These are phyloP conservation scores for Russula sp. DNA, from an alignment of 768 basidiomycete genomes.

Conservation along the genomic window DNA sequence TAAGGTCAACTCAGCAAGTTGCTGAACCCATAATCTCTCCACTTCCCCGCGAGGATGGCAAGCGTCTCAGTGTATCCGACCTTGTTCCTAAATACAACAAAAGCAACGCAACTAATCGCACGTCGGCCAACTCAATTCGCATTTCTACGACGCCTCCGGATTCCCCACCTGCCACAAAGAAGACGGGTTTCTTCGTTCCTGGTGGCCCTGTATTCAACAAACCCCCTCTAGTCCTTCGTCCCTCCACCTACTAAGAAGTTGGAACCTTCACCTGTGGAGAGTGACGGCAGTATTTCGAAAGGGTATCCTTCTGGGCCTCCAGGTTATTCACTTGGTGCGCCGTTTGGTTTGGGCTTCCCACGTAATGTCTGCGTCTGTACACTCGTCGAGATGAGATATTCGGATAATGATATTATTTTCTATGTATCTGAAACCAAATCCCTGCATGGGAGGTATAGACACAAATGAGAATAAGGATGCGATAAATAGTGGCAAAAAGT, in stretches of 20 bases:
- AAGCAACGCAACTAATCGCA: constrained; percentile 30
- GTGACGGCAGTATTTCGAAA: constrained; percentile 25
- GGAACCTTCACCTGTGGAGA: constrained; percentile 20
- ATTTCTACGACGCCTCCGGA: constrained; percentile 24
- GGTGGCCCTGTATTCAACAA: constrained; percentile 59
- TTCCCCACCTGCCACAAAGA: constrained; percentile 20
- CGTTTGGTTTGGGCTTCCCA: constrained; percentile 42
- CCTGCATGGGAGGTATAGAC: neutral
- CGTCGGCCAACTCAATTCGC: constrained; percentile 4
- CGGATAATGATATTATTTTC: neutral
- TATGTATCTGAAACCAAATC: neutral
- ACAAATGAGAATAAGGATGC: neutral
- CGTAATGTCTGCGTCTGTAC: too few relatives aligned
- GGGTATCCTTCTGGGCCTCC: constrained; percentile 35
- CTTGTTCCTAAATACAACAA: constrained; percentile 39
- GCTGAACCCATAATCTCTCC: neutral
- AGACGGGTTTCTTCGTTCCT: constrained; percentile 28
- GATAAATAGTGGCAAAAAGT: neutral
- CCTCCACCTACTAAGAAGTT: constrained; percentile 38
- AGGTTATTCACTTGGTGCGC: constrained; percentile 37
- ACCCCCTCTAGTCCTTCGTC: constrained; percentile 38
- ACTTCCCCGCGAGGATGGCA: constrained; percentile 25
- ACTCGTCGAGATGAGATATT: neutral
- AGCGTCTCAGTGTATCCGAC: constrained; percentile 55
- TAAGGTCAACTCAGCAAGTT: neutral